Conservation (phyloP, 2,329 filamentous ascomycete species). For the Anthostomella pinea region DNA sequence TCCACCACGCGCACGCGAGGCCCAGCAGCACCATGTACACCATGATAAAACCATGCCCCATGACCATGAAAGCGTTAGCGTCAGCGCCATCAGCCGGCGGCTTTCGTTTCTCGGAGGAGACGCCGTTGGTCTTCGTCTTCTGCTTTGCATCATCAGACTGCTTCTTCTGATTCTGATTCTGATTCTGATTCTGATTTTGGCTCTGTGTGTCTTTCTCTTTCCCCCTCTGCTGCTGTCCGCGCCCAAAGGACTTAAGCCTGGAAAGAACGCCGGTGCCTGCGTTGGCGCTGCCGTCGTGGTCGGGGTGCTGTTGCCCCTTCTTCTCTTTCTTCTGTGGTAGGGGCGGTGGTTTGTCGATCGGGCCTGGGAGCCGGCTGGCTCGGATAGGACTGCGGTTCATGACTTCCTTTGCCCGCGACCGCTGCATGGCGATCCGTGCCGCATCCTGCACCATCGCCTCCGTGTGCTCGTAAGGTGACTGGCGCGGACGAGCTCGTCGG, state of each 20-base stretch:
- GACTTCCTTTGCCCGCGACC: slow-evolving; percentile 20
- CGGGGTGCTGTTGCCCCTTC: slow-evolving; percentile 5
- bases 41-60: slow-evolving; percentile 9
- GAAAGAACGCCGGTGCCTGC: slow-evolving; percentile 24
- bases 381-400: slow-evolving; percentile 13
- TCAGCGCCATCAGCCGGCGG: neutral
- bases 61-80: slow-evolving; percentile 1
- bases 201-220: neutral
- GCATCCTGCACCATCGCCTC: slow-evolving; percentile 24
- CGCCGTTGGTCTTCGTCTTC: neutral
- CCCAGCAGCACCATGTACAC: slow-evolving; percentile 14
- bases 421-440: slow-evolving; percentile 25
- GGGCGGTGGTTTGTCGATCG: too few relatives aligned
- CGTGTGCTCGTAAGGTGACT: slow-evolving; percentile 8
- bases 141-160: too few relatives aligned
- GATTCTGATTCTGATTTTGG: neutral
- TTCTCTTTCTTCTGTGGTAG: too few relatives aligned
- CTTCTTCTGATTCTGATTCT: slow-evolving; percentile 1
- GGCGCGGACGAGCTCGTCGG: slow-evolving; percentile 10
- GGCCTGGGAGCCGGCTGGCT: slow-evolving; percentile 10
- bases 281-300: slow-evolving; percentile 15
- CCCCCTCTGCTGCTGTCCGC: neutral
- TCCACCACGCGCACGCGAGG: slow-evolving; percentile 25
- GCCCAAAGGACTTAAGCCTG: slow-evolving; percentile 5
- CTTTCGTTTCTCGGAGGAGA: neutral